A percentile compares a stretch with the other conserved stretches of the same genome.
These are phyloP conservation scores for Rutstroemia sp. DNA, from an alignment of 2,329 filamentous ascomycete genomes.

Conservation along the genomic window DNA sequence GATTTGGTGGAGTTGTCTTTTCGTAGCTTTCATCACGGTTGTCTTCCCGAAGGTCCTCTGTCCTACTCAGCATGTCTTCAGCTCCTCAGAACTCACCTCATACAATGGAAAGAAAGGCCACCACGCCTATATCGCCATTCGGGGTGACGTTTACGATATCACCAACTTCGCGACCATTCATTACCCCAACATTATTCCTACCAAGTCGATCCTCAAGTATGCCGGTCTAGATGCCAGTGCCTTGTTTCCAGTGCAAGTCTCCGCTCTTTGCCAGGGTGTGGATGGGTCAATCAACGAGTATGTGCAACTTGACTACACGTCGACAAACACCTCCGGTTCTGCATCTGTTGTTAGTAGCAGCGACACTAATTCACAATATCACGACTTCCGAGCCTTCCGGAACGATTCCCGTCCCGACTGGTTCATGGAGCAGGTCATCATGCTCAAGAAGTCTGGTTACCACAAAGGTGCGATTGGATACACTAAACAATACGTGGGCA, in stretches of 20 bases:
- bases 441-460: slow-evolving; percentile 63
- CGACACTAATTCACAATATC: slow-evolving; percentile 73
- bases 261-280: slow-evolving; percentile 76
- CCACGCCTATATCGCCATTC: slow-evolving; percentile 68
- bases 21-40: slow-evolving; percentile 84
- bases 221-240: slow-evolving; percentile 80
- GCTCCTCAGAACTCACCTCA: slow-evolving; percentile 63
- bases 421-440: slow-evolving; percentile 83
- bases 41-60: slow-evolving; percentile 83
- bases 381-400: slow-evolving; percentile 83
- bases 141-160: slow-evolving; percentile 84
- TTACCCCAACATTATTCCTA: slow-evolving; percentile 58
- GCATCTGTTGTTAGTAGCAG: slow-evolving; percentile 55
- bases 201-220: slow-evolving; percentile 65
- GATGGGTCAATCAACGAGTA: slow-evolving; percentile 56
- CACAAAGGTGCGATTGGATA: slow-evolving; percentile 86
- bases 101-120: slow-evolving; percentile 63
- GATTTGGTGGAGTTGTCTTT: slow-evolving; percentile 80
- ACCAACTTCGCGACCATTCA: slow-evolving; percentile 65
- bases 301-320: slow-evolving; percentile 80
- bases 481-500: slow-evolving; percentile 67
- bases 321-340: slow-evolving; percentile 64
- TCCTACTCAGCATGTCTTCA: slow-evolving; percentile 84
- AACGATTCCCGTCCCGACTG: slow-evolving; percentile 82
- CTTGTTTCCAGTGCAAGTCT: slow-evolving; percentile 91